These are phyloP conservation scores for Aspergillus tubingensis DNA, from an alignment of 2,329 filamentous ascomycete genomes.

Conservation along the genomic window DNA sequence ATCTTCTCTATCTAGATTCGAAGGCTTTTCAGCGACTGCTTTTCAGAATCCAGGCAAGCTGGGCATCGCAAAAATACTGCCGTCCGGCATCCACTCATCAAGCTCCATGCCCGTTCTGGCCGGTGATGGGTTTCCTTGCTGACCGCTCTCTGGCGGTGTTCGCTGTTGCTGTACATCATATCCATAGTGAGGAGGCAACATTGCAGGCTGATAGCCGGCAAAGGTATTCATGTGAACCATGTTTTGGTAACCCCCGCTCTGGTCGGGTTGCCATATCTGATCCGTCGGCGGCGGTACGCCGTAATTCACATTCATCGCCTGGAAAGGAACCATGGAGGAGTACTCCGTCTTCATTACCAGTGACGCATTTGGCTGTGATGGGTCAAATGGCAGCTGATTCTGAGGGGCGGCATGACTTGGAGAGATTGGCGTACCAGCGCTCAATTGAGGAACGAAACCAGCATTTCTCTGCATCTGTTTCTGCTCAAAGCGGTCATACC, in stretches of 20 bases:
- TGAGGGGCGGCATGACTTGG: slow-evolving; percentile 4
- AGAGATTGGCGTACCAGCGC: slow-evolving; percentile 2
- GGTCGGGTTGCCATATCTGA: slow-evolving; percentile 29
- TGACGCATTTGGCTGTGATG: slow-evolving; percentile 13
- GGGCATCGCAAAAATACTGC: slow-evolving; percentile 32
- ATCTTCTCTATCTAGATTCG: neutral
- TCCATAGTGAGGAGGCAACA: slow-evolving; percentile 25
- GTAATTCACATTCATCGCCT: slow-evolving; percentile 25
- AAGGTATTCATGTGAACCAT: slow-evolving; percentile 21
- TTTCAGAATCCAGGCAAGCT: slow-evolving; percentile 30
- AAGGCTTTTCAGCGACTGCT: too few relatives aligned
- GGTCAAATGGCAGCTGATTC: slow-evolving; percentile 10
- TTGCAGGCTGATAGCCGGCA: slow-evolving; percentile 20
- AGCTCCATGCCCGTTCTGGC: slow-evolving; percentile 31
- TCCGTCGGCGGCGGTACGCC: slow-evolving; percentile 21
- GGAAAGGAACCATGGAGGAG: slow-evolving; percentile 19
- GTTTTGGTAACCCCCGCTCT: slow-evolving; percentile 15
- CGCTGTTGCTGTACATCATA: slow-evolving; percentile 25
- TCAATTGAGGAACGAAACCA: slow-evolving; percentile 13
- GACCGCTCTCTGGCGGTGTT: slow-evolving; percentile 16
- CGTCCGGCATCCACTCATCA: slow-evolving; percentile 35
- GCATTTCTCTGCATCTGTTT: slow-evolving; percentile 21
- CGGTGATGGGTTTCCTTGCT: slow-evolving; percentile 14
- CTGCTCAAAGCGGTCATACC: slow-evolving; percentile 34
- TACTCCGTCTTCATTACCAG: slow-evolving; percentile 20